phyloP scores from a whole-genome alignment of 371 early-diverging fungal genomes.

The Apophysomyces variabilis region DNA sequence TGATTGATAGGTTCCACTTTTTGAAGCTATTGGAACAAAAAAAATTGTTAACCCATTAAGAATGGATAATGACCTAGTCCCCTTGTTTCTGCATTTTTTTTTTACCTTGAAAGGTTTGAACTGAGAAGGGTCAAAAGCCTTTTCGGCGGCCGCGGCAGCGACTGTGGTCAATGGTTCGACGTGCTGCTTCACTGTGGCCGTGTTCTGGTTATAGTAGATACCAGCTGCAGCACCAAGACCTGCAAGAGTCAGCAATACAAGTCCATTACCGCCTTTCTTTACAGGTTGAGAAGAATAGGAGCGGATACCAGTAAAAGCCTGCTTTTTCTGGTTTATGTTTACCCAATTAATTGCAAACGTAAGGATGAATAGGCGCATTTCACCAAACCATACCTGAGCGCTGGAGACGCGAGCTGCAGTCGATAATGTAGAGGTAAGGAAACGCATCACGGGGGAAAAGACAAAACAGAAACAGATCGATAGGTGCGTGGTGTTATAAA shows the following conservation, averaged over 20 bases:
- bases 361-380: constrained; percentile 2
- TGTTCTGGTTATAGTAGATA: constrained; percentile 42
- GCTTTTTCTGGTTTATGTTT: not conserved
- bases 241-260: constrained; percentile 37
- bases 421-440: constrained; percentile 29
- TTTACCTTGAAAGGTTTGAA: constrained; percentile 73
- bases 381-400: constrained; percentile 6
- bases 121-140: constrained; percentile 65
- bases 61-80: not conserved
- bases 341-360: no score
- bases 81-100: not conserved
- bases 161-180: constrained; percentile 20
- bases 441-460: constrained; percentile 31
- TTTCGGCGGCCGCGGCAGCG: constrained; percentile 27
- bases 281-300: constrained; percentile 26
- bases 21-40: constrained; percentile 39
- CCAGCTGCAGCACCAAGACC: constrained; percentile 48
- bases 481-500: no score
- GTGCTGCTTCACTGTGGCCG: constrained; percentile 22
- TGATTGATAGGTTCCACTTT: constrained; percentile 68
- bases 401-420: constrained; percentile 30
- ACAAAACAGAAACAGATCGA: not conserved
- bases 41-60: no score
- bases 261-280: constrained; percentile 37
- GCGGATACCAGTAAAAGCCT: constrained; percentile 20